Conservation (phyloP, 306 rosid species). For the Trifolium pratense region DNA sequence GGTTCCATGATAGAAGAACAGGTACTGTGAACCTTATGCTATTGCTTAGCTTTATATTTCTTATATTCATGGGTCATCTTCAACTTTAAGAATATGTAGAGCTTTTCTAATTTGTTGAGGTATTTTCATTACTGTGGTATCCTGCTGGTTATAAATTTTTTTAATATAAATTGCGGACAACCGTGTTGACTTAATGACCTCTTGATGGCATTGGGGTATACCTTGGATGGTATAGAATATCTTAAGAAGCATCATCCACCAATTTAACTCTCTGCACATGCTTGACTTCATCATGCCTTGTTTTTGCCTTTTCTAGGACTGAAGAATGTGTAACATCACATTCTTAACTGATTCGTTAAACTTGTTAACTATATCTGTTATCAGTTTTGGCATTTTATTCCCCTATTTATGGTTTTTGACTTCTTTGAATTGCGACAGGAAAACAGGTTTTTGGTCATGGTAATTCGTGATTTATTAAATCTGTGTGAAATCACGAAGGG, state of each 20-base stretch:
- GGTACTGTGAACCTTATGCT: constrained; percentile 52
- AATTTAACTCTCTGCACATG: not conserved
- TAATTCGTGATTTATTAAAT: constrained; percentile 92
- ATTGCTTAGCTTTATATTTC: constrained; percentile 3
- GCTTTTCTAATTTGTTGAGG: constrained; percentile 8
- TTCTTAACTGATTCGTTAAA: not conserved
- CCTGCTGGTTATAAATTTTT: not conserved
- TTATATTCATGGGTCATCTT: not conserved
- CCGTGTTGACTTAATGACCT: constrained; percentile 1
- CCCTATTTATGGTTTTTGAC: constrained; percentile 28
- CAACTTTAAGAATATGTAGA: not conserved
- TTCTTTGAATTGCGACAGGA: constrained; percentile 64
- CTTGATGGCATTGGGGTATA: not conserved
- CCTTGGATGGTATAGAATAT: constrained; percentile 16
- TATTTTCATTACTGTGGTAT: constrained; percentile 4
- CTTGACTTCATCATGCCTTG: not conserved
- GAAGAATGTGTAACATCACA: constrained; percentile 10
- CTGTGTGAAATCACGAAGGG: constrained; percentile 96
- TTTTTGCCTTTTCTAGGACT: constrained; percentile 1
- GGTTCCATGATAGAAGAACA: constrained; percentile 99
- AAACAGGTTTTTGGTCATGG: constrained; percentile 99
- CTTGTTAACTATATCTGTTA: constrained; percentile 27
- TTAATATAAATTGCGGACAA: not conserved
- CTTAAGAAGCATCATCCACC: not conserved
- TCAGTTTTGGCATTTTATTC: not conserved